These are phyloP conservation scores for Cystobasidium ongulense DNA, from an alignment of 768 basidiomycete species.

Conservation along the genomic window DNA sequence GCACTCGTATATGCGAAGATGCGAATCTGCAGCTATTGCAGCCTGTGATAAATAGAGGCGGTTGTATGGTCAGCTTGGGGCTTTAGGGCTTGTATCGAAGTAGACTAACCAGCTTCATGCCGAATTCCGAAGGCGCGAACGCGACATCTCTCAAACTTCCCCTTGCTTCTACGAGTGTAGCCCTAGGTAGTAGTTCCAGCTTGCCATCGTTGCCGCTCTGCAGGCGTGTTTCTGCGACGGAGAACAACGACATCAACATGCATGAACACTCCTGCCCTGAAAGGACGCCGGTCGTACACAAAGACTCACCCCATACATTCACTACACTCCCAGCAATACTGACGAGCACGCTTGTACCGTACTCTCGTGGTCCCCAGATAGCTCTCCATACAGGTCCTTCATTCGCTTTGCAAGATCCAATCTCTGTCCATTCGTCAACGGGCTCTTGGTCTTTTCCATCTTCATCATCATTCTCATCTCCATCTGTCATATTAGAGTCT, in stretches of 20 bases:
- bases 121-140: slow-evolving; percentile 79
- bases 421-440: slow-evolving; percentile 18
- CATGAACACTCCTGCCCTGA: no score
- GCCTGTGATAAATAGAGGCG: slow-evolving; percentile 56
- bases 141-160: slow-evolving; percentile 78
- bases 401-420: slow-evolving; percentile 60
- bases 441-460: neutral
- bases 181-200: slow-evolving; percentile 60
- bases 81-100: neutral
- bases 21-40: slow-evolving; percentile 75
- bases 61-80: no score
- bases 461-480: neutral
- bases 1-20: slow-evolving; percentile 82
- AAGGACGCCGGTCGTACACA: no score
- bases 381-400: slow-evolving; percentile 77
- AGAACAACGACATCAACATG: neutral
- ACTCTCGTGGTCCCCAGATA: slow-evolving; percentile 87
- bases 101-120: slow-evolving; percentile 67
- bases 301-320: slow-evolving; percentile 82
- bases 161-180: slow-evolving; percentile 69
- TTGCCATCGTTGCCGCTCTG: slow-evolving; percentile 42
- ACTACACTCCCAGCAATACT: slow-evolving; percentile 83
- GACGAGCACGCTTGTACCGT: slow-evolving; percentile 76
- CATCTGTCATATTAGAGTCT: slow-evolving; percentile 3
- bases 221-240: slow-evolving; percentile 33